phyloP scores from a whole-genome alignment of 345 rosid genomes.

The Fremontodendron californicum region DNA sequence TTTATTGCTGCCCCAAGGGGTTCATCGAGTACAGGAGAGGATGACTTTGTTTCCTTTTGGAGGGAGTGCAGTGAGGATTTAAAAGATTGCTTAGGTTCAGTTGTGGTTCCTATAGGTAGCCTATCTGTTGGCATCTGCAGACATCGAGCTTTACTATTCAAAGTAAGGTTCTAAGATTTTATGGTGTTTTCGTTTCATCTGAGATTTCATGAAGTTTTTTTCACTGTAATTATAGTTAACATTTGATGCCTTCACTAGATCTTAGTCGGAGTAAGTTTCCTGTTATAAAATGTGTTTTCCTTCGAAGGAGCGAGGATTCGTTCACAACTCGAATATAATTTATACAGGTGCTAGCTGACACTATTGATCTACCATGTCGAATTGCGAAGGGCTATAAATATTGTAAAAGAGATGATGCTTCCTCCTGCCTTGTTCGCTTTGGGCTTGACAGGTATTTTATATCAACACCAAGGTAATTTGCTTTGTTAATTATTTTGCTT shows the following conservation, averaged over 20 bases:
- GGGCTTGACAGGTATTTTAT: slow-evolving; percentile 78
- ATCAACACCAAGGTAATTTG: no score
- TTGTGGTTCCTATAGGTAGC: slow-evolving; percentile 90
- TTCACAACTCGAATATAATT: slow-evolving; percentile 16
- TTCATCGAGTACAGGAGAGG: slow-evolving; percentile 60
- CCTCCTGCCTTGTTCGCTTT: slow-evolving; percentile 96
- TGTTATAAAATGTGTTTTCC: not conserved
- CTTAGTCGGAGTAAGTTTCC: not conserved
- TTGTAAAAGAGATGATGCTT: slow-evolving; percentile 79
- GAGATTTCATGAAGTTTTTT: not conserved
- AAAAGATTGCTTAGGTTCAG: slow-evolving; percentile 78
- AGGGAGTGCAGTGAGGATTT: slow-evolving; percentile 71
- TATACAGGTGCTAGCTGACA: slow-evolving; percentile 85
- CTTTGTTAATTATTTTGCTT: no score
- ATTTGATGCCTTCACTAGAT: not conserved
- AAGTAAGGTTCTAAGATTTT: slow-evolving; percentile 48
- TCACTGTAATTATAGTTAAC: not conserved
- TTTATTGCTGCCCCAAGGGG: slow-evolving; percentile 53
- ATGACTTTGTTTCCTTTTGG: slow-evolving; percentile 65
- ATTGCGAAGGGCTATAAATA: slow-evolving; percentile 96
- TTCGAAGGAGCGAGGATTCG: slow-evolving; percentile 1
- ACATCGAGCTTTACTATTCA: slow-evolving; percentile 92
- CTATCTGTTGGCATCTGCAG: slow-evolving; percentile 91
- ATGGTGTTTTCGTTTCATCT: slow-evolving; percentile 5
- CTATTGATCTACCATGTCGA: slow-evolving; percentile 94